Evolutionary conservation across 2,329 filamentous ascomycete species (phyloP), one percentile per base, ranked within the genome.

Genomic region (Polytolypa hystricis): DNA sequence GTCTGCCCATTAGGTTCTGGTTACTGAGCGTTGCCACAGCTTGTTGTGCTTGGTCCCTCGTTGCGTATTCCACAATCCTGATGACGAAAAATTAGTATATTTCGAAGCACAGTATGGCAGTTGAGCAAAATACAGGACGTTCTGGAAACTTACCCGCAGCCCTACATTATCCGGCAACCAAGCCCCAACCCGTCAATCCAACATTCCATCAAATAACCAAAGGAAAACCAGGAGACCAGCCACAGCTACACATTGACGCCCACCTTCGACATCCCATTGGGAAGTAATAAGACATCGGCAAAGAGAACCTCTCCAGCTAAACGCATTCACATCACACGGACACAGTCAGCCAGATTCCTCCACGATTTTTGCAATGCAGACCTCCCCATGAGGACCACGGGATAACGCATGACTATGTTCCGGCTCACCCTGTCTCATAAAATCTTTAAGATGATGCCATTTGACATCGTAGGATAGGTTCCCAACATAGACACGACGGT

Each of bases 261-360:
- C 87, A 96, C 89, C 89, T 98, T 98, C 84, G 89, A 96, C 91
- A 98, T 98, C 87, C 91, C 91, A 77, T 98, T 98, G 60, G 91
- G 91, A 81, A 98, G 86, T 67, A 94, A 75, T 69, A 98, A 80
- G 61, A 98, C 91, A 76, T 98, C 91, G 72, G 91, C 91, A 71
- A 94, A 98, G 71, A 96, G 79, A 65, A 98, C 91, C 67, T 96
- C 89, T 76, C 91, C 91, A 71, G 91, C 91, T 96, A 67, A 53
- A 58, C 48, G 26, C 44, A 44, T 44, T 40, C 33, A 46, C 55
- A 64, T 54, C 64, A 59, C 51, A 45, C 35, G 42, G 43, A 45
- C 42, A 47, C 42, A 53, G 51, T 60, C 51, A 58, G 53, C 49
- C 44, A 50, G 42, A 35, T 14, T 33, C 33, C 40, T 35, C 31